Conservation (phyloP, 2,329 filamentous ascomycete genomes). For the Pseudogymnoascus sp. region DNA sequence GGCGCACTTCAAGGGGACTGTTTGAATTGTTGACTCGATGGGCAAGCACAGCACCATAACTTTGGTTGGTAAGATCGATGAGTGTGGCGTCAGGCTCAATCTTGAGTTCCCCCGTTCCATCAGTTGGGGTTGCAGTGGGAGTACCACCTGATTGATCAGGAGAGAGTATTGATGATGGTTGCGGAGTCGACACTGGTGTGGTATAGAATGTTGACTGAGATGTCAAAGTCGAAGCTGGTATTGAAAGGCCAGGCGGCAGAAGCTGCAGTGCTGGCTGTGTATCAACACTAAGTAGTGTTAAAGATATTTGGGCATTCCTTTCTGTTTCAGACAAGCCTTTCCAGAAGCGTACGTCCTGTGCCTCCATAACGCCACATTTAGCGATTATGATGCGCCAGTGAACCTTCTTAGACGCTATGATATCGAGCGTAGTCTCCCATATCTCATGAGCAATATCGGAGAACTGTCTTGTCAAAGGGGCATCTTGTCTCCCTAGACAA, state of each 20-base stretch:
- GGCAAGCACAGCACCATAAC: conserved; percentile 65
- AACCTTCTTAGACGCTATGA: conserved; percentile 63
- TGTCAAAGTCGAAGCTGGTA: conserved; percentile 39
- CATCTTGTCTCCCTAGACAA: conserved; percentile 57
- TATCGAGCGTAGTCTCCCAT: conserved; percentile 70
- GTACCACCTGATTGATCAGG: conserved; percentile 50
- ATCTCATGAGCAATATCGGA: conserved; percentile 66
- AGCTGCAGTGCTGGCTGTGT: conserved; percentile 59
- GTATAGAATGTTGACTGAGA: conserved; percentile 42
- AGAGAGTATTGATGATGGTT: conserved; percentile 50
- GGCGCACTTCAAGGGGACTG: conserved; percentile 48
- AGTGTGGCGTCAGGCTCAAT: conserved; percentile 62
- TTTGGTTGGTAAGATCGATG: conserved; percentile 66
- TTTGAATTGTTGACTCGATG: conserved; percentile 58
- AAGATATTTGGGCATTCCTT: conserved; percentile 42
- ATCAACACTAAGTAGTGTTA: conserved; percentile 60
- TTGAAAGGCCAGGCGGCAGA: conserved; percentile 48
- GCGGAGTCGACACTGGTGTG: conserved; percentile 65
- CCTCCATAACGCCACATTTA: conserved; percentile 63
- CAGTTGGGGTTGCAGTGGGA: conserved; percentile 29
- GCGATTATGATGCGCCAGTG: conserved; percentile 73
- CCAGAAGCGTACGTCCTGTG: conserved; percentile 59
- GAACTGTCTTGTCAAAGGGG: conserved; percentile 46
- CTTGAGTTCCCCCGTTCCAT: conserved; percentile 40
- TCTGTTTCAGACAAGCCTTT: conserved; percentile 47